Conservation (phyloP, 1,139 yeast genomes). For the Trichomonascaceae sp. region DNA sequence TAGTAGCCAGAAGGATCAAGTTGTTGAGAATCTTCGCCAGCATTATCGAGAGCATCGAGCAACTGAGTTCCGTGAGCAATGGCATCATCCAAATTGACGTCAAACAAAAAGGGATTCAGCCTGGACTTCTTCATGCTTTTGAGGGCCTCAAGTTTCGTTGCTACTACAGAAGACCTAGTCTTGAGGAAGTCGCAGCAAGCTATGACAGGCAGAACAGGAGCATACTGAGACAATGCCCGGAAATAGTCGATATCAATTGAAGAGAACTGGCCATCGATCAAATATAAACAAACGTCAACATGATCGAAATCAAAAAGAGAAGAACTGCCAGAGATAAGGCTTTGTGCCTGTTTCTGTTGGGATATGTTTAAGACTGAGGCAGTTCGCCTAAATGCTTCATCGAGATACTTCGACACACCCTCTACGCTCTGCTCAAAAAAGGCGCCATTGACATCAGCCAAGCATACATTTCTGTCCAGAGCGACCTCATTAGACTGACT, state of each 20-base stretch:
- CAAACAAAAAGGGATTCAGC: constrained; percentile 26
- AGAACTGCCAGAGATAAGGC: constrained; percentile 24
- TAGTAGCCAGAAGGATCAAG: background rate
- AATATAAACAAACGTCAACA: constrained; percentile 30
- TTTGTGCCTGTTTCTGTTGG: constrained; percentile 21
- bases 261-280: constrained; percentile 20
- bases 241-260: constrained; percentile 26
- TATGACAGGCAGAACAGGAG: constrained; percentile 29
- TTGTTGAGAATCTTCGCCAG: background rate
- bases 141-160: constrained; percentile 21
- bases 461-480: constrained; percentile 25
- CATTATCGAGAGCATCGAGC: background rate
- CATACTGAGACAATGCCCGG: constrained; percentile 19
- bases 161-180: constrained; percentile 12
- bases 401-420: constrained; percentile 23
- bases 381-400: constrained; percentile 24
- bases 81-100: constrained; percentile 21
- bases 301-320: constrained; percentile 26
- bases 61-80: constrained; percentile 17
- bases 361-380: constrained; percentile 26
- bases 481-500: constrained; percentile 4
- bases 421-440: constrained; percentile 17
- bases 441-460: constrained; percentile 25
- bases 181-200: constrained; percentile 23
- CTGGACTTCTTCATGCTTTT: constrained; percentile 18